These are phyloP conservation scores for Nosema muscidifuracis DNA, from an alignment of 371 early-diverging fungal species.

Conservation along the genomic window DNA sequence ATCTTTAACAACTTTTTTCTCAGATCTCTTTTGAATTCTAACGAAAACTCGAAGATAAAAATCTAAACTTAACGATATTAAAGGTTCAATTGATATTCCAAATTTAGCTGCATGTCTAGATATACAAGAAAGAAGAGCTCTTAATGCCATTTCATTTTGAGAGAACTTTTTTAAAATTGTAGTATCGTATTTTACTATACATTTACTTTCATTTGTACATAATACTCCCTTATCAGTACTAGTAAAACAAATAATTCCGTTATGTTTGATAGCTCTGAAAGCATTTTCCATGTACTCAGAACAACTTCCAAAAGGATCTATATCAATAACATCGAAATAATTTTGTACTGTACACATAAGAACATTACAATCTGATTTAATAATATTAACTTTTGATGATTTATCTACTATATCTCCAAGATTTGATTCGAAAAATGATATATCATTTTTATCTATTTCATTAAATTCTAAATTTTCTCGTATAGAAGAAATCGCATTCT, in stretches of 20 bases:
- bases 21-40: slow-evolving; percentile 69
- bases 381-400: slow-evolving; percentile 28
- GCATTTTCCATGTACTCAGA: slow-evolving; percentile 90
- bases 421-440: slow-evolving; percentile 69
- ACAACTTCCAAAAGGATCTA: slow-evolving; percentile 96
- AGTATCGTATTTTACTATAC: slow-evolving; percentile 77
- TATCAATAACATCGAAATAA: slow-evolving; percentile 64
- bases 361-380: slow-evolving; percentile 60
- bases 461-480: slow-evolving; percentile 77
- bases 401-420: neutral
- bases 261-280: slow-evolving; percentile 78
- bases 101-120: slow-evolving; percentile 79
- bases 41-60: slow-evolving; percentile 97
- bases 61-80: slow-evolving; percentile 88
- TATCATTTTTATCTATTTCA: slow-evolving; percentile 68
- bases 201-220: slow-evolving; percentile 68
- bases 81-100: slow-evolving; percentile 75
- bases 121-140: slow-evolving; percentile 77
- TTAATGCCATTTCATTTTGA: slow-evolving; percentile 62
- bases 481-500: slow-evolving; percentile 80
- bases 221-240: slow-evolving; percentile 96
- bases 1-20: slow-evolving; percentile 17
- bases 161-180: slow-evolving; percentile 46
- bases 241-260: slow-evolving; percentile 90
- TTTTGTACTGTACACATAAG: slow-evolving; percentile 50